Percentiles rank a stretch among this genome's conserved stretches.
phyloP scores from a whole-genome alignment of 495 filamentous ascomycete genomes.

The Astrocystis sublimbata region DNA sequence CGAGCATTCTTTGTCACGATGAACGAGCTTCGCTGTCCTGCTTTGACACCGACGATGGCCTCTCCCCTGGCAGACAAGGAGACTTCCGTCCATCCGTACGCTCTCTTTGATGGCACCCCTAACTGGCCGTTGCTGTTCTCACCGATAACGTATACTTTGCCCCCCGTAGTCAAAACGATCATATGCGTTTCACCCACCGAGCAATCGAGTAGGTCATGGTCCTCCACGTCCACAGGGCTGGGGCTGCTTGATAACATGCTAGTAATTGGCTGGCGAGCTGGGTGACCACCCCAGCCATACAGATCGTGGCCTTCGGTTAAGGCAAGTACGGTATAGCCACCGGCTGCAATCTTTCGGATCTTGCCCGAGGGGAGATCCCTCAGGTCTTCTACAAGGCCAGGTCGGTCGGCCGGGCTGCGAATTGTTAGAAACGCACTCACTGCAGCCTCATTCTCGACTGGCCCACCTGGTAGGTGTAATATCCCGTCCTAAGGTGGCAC shows the following conservation, averaged over 20 bases:
- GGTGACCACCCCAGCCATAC: conserved; percentile 63
- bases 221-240: conserved; percentile 39
- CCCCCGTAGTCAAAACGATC: conserved; percentile 52
- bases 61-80: conserved; percentile 29
- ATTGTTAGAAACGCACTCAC: conserved; percentile 19
- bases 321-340: conserved; percentile 59
- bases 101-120: conserved; percentile 39
- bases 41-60: conserved; percentile 41
- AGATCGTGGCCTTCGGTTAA: conserved; percentile 58
- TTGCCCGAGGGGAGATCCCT: conserved; percentile 50
- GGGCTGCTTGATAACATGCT: conserved; percentile 31
- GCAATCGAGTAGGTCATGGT: conserved; percentile 53
- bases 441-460: background rate
- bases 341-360: conserved; percentile 54
- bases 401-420: conserved; percentile 42
- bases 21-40: conserved; percentile 49
- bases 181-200: conserved; percentile 61
- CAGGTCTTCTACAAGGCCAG: conserved; percentile 49
- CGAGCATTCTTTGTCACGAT: conserved; percentile 31
- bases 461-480: conserved; percentile 33
- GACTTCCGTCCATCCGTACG: conserved; percentile 37
- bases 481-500: conserved; percentile 49
- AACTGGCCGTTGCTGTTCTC: conserved; percentile 60
- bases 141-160: conserved; percentile 58
- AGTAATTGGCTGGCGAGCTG: conserved; percentile 20